These are phyloP conservation scores for Ophiostoma quercus DNA, from an alignment of 2,329 filamentous ascomycete genomes.

Conservation along the genomic window DNA sequence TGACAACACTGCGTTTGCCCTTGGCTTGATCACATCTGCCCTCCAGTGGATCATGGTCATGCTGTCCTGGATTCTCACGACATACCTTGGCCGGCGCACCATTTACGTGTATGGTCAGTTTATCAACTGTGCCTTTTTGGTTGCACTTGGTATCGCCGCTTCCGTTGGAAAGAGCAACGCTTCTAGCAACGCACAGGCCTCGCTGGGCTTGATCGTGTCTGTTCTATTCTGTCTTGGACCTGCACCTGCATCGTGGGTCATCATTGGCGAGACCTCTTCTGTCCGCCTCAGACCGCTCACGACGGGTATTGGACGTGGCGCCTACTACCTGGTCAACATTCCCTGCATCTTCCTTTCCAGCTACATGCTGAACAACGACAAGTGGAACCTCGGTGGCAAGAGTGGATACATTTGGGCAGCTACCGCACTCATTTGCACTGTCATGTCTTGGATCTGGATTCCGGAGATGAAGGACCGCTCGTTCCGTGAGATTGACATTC, in stretches of 20 bases:
- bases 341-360: slow-evolving; percentile 32
- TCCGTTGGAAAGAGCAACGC: slow-evolving; percentile 40
- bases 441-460: slow-evolving; percentile 44
- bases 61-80: slow-evolving; percentile 59
- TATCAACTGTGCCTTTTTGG: slow-evolving; percentile 25
- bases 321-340: slow-evolving; percentile 33
- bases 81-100: slow-evolving; percentile 29
- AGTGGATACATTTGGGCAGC: slow-evolving; percentile 57
- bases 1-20: slow-evolving; percentile 51
- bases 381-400: slow-evolving; percentile 46
- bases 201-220: slow-evolving; percentile 25
- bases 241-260: slow-evolving; percentile 37
- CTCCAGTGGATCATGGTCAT: slow-evolving; percentile 59
- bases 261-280: slow-evolving; percentile 39
- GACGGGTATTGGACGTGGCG: slow-evolving; percentile 31
- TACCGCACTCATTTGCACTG: slow-evolving; percentile 51
- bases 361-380: slow-evolving; percentile 38
- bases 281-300: slow-evolving; percentile 35
- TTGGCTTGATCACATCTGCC: slow-evolving; percentile 60
- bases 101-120: slow-evolving; percentile 26
- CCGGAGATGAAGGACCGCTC: slow-evolving; percentile 55
- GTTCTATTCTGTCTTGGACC: slow-evolving; percentile 59
- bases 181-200: slow-evolving; percentile 30
- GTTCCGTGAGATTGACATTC: slow-evolving; percentile 58
- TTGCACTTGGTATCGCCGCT: slow-evolving; percentile 28